Percentiles rank a stretch among this genome's conserved stretches.
phyloP scores from a whole-genome alignment of 176 grass and related monocot genomes.

The Bothriochloa decipiens region DNA sequence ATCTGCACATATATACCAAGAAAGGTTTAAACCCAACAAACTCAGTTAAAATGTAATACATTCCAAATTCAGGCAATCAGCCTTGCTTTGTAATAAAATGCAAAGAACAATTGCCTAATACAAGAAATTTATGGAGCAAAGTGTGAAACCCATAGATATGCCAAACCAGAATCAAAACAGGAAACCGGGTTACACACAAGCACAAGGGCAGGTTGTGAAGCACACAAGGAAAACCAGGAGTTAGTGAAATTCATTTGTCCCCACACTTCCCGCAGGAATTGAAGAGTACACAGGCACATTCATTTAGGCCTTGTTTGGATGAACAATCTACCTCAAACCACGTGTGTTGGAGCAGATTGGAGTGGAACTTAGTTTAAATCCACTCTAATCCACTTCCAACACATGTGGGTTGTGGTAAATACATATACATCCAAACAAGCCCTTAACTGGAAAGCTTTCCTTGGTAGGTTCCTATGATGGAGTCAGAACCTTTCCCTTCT shows the following conservation, averaged over 20 bases:
- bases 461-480: neutral
- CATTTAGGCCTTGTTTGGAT: too few species aligned
- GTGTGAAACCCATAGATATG: neutral
- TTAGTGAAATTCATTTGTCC: neutral
- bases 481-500: neutral
- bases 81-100: slow-evolving; percentile 13
- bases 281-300: neutral
- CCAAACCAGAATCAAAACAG: neutral
- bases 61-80: slow-evolving; percentile 31
- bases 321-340: too few species aligned
- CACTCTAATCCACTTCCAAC: too few species aligned
- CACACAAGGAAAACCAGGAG: neutral
- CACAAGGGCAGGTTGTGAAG: neutral
- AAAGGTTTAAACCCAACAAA: neutral
- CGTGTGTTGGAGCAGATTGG: too few species aligned
- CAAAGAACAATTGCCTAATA: neutral
- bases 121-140: slow-evolving; percentile 5
- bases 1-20: slow-evolving; percentile 36
- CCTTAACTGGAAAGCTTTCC: neutral
- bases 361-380: too few species aligned
- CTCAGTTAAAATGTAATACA: neutral
- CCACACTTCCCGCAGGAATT: neutral
- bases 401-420: too few species aligned
- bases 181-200: neutral
- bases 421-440: too few species aligned